Conservation (phyloP, 257 asterid genomes). For the Solanum microdontum region DNA sequence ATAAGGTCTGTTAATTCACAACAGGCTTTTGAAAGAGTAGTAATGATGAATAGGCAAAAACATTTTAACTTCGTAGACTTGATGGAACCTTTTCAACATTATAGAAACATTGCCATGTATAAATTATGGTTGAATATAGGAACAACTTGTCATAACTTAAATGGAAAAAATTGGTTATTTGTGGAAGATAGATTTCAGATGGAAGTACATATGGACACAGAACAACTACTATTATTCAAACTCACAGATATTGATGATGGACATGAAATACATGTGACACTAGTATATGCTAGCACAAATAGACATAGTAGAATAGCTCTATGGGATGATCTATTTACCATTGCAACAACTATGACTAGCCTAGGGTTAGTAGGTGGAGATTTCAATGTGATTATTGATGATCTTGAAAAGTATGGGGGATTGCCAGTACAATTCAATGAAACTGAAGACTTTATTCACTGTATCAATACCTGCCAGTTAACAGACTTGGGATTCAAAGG, state of each 20-base stretch:
- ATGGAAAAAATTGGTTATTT: not conserved
- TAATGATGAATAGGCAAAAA: not conserved
- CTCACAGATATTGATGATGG: not conserved
- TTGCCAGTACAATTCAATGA: not conserved
- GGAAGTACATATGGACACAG: not conserved
- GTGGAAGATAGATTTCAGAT: not conserved
- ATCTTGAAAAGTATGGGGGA: too few species aligned
- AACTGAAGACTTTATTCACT: not conserved
- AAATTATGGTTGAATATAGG: not conserved
- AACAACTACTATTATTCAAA: not conserved
- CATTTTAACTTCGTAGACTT: not conserved
- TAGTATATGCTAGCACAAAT: not conserved
- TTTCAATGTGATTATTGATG: not conserved
- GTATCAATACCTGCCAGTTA: not conserved
- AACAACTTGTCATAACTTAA: not conserved
- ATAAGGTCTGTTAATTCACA: not conserved
- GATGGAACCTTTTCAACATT: not conserved
- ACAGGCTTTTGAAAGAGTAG: not conserved
- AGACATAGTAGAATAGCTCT: not conserved
- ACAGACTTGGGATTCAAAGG: not conserved
- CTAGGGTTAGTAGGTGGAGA: not conserved
- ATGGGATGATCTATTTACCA: not conserved
- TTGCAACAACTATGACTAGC: not conserved
- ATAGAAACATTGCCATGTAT: not conserved
- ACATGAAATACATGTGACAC: not conserved